A percentile compares a stretch with the other conserved stretches of the same genome.
Conservation (phyloP, 2,329 filamentous ascomycete species). For the Ustilaginoidea virens region DNA sequence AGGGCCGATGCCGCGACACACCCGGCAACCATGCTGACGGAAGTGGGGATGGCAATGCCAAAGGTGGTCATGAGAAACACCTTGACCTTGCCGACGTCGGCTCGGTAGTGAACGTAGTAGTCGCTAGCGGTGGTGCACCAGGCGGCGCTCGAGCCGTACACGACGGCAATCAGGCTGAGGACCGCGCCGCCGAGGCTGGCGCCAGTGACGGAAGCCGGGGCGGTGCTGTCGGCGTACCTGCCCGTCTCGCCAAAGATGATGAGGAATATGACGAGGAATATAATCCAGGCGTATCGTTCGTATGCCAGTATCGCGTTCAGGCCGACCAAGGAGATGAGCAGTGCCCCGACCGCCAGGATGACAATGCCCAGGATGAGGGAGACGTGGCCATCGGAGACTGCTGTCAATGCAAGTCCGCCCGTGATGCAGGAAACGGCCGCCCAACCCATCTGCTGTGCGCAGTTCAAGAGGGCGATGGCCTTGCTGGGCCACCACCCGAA, state of each 20-base stretch:
- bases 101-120: conserved; percentile 24
- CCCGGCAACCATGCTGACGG: conserved; percentile 30
- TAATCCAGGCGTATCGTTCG: conserved; percentile 33
- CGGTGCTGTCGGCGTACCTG: conserved; percentile 21
- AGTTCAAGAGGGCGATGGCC: conserved; percentile 27
- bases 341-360: conserved; percentile 30
- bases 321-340: conserved; percentile 36
- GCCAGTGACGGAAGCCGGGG: conserved; percentile 18
- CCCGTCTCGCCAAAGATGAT: conserved; percentile 32
- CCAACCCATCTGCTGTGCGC: conserved; percentile 29
- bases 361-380: conserved; percentile 36
- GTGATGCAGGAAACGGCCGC: conserved; percentile 35
- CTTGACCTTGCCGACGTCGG: conserved; percentile 27
- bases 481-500: conserved; percentile 36
- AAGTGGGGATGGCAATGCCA: conserved; percentile 31
- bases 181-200: conserved; percentile 21
- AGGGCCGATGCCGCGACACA: conserved; percentile 26
- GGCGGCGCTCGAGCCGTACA: conserved; percentile 32
- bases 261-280: conserved; percentile 30
- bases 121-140: conserved; percentile 26
- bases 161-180: conserved; percentile 26
- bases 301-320: conserved; percentile 32
- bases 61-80: conserved; percentile 31
- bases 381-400: conserved; percentile 28
- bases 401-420: conserved; percentile 30